phyloP scores from a whole-genome alignment of 768 basidiomycete genomes.

The Infundibulicybe gibba region DNA sequence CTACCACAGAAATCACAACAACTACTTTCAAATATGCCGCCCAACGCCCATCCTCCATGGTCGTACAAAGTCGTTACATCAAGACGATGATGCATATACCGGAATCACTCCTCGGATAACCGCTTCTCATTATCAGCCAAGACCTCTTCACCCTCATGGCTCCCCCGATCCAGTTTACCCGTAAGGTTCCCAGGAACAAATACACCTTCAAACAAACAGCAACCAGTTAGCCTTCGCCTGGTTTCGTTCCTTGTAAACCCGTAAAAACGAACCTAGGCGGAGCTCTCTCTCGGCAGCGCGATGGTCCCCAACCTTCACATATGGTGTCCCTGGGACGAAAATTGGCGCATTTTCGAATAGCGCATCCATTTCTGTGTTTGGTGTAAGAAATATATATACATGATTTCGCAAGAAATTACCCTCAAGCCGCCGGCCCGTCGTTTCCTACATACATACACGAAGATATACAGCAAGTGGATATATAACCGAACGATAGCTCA shows the following conservation, averaged over 20 bases:
- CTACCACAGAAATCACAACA: no score
- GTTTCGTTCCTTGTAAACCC: neutral
- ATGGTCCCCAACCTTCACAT: slow-evolving; percentile 30
- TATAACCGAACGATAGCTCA: slow-evolving; percentile 8
- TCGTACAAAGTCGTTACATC: no score
- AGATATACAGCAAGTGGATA: neutral
- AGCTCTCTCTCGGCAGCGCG: slow-evolving; percentile 33
- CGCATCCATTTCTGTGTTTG: slow-evolving; percentile 34
- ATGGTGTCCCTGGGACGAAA: slow-evolving; percentile 31
- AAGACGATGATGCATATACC: no score
- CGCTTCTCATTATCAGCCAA: no score
- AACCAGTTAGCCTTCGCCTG: no score
- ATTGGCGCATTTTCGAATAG: slow-evolving; percentile 34
- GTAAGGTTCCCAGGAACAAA: no score
- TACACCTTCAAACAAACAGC: no score
- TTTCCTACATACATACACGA: slow-evolving; percentile 24
- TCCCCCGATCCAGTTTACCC: no score
- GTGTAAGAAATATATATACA: neutral
- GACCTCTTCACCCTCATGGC: no score
- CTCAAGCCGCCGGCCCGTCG: slow-evolving; percentile 38
- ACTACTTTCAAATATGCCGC: no score
- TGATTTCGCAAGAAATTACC: slow-evolving; percentile 11
- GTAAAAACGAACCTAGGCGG: slow-evolving; percentile 26
- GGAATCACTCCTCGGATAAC: no score
- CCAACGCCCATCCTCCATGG: no score